Conservation (phyloP, 2,329 filamentous ascomycete species). For the Diaporthe caulivora region DNA sequence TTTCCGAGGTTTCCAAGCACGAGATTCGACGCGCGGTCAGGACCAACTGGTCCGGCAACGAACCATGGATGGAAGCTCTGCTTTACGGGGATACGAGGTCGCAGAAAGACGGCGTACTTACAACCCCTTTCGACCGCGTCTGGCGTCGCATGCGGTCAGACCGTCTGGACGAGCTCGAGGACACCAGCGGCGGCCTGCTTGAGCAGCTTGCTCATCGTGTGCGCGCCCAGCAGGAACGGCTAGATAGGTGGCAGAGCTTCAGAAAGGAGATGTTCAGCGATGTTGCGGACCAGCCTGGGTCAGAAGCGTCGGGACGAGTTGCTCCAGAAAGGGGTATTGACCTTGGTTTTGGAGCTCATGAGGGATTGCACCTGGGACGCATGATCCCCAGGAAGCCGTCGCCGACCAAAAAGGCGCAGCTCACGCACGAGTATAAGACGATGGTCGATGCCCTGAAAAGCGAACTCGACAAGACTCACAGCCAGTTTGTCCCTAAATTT, state of each 20-base stretch:
- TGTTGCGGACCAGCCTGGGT: conserved; percentile 41
- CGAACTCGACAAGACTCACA: conserved; percentile 52
- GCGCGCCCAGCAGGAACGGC: conserved; percentile 72
- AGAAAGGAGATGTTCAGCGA: conserved; percentile 61
- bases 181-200: conserved; percentile 65
- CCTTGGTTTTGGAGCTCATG: conserved; percentile 67
- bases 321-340: conserved; percentile 58
- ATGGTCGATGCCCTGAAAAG: conserved; percentile 57
- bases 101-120: conserved; percentile 73
- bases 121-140: conserved; percentile 75
- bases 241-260: conserved; percentile 82
- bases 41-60: conserved; percentile 84
- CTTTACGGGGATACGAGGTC: conserved; percentile 73
- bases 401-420: conserved; percentile 38
- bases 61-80: conserved; percentile 79
- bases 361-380: conserved; percentile 58
- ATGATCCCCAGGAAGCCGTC: conserved; percentile 47
- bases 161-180: conserved; percentile 67
- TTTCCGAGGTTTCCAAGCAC: conserved; percentile 57
- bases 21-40: conserved; percentile 72
- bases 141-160: conserved; percentile 77
- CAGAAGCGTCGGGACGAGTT: conserved; percentile 42
- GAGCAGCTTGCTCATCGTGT: conserved; percentile 80
- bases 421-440: conserved; percentile 57
- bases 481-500: conserved; percentile 42